Evolutionary conservation across 768 basidiomycete genomes (phyloP).

Genomic region (Calocybe cyanea): DNA sequence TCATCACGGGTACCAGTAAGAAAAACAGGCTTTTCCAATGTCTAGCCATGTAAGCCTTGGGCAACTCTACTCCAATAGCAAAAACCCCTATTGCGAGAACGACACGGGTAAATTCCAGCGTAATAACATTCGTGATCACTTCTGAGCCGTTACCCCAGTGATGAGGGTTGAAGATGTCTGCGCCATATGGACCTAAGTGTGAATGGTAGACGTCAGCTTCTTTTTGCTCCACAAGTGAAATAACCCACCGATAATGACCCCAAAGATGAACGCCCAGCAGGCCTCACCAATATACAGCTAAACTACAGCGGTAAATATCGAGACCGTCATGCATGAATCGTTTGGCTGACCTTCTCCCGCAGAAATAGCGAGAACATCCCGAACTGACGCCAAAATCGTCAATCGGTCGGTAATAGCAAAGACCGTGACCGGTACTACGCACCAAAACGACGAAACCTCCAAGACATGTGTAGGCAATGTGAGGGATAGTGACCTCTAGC

Average conservation of each 20-base stretch:
- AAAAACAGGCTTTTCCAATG: conserved; percentile 91
- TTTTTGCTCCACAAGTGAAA: conserved; percentile 16
- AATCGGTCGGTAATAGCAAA: background rate
- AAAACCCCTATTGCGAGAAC: conserved; percentile 97
- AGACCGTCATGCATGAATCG: background rate
- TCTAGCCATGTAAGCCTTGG: conserved; percentile 89
- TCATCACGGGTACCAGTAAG: conserved; percentile 79
- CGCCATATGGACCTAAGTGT: conserved; percentile 71
- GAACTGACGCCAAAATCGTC: conserved; percentile 48
- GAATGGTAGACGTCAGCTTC: background rate
- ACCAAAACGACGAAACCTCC: conserved; percentile 86
- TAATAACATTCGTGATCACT: conserved; percentile 64
- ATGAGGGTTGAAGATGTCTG: conserved; percentile 77
- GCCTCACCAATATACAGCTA: conserved; percentile 95
- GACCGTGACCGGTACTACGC: background rate
- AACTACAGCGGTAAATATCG: conserved; percentile 3
- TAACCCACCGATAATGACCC: conserved; percentile 73
- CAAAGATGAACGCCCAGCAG: conserved; percentile 91
- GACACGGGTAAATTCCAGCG: conserved; percentile 87
- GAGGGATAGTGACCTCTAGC: conserved; percentile 66
- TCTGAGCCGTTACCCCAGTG: conserved; percentile 58
- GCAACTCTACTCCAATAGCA: conserved; percentile 96
- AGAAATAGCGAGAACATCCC: conserved; percentile 94
- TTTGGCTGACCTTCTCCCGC: conserved; percentile 67
- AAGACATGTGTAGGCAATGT: conserved; percentile 75